phyloP scores from a whole-genome alignment of 2,329 filamentous ascomycete genomes.

The Mariannaea elegans region DNA sequence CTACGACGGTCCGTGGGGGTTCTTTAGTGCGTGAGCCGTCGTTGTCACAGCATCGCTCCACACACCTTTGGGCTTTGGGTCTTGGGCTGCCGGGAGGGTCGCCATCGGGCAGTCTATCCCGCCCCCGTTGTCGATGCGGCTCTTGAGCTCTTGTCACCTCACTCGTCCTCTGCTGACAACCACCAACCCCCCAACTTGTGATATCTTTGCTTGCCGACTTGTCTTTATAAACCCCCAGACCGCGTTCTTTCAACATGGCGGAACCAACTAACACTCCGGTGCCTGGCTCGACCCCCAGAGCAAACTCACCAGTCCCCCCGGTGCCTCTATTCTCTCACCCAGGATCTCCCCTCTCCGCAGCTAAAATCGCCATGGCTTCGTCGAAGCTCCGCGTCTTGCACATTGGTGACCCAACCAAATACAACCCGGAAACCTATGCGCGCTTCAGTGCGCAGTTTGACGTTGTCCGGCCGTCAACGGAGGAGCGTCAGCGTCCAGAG shows the following conservation, averaged over 20 bases:
- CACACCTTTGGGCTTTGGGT: not conserved
- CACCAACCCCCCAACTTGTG: conserved; percentile 2
- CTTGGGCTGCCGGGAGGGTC: conserved; percentile 2
- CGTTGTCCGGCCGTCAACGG: conserved; percentile 58
- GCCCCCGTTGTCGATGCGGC: conserved; percentile 19
- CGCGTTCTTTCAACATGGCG: conserved; percentile 48
- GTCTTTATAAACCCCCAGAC: not conserved
- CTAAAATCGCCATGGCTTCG: conserved; percentile 34
- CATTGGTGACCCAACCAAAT: conserved; percentile 72
- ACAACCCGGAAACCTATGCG: conserved; percentile 57
- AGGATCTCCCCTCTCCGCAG: conserved; percentile 39
- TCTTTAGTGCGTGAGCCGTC: conserved; percentile 7
- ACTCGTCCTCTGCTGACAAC: conserved; percentile 5
- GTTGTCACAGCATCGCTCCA: conserved; percentile 21
- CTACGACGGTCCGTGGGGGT: conserved; percentile 17
- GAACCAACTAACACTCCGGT: conserved; percentile 59
- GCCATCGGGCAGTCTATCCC: conserved; percentile 13
- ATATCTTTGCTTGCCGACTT: not conserved
- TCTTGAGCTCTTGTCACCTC: conserved; percentile 19
- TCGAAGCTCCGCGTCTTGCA: conserved; percentile 70
- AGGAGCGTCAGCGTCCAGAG: conserved; percentile 59
- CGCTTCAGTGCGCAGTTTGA: conserved; percentile 55
- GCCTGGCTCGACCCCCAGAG: conserved; percentile 55
- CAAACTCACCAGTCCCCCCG: conserved; percentile 50
- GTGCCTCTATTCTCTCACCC: conserved; percentile 32